Percentiles rank a stretch among this genome's conserved stretches.
Evolutionary conservation across 73 alveolate genomes (phyloP).

Genomic region (Tetrahymena elliotti): DNA sequence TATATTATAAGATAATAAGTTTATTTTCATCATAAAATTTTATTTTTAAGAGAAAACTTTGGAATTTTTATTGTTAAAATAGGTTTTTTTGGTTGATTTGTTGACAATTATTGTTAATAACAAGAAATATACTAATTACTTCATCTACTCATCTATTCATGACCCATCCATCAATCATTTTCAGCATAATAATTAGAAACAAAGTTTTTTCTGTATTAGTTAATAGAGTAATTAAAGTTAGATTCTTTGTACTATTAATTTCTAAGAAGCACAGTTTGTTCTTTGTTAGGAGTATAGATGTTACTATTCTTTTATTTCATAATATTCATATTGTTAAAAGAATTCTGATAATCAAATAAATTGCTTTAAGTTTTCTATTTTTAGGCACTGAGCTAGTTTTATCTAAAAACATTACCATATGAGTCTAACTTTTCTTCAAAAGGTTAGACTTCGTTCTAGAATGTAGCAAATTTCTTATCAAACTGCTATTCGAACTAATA

Average conservation of each 20-base stretch:
- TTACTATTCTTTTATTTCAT: not conserved
- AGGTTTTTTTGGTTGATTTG: not conserved
- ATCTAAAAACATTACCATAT: not conserved
- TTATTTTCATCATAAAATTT: not conserved
- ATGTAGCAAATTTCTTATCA: not conserved
- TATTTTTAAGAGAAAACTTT: not conserved
- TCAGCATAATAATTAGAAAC: not conserved
- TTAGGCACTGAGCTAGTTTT: not conserved
- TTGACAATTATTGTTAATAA: too few relatives aligned
- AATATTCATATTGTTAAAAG: not conserved
- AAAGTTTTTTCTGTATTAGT: not conserved
- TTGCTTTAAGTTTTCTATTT: not conserved
- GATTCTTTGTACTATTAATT: not conserved
- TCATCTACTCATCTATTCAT: too few relatives aligned
- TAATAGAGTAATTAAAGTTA: not conserved
- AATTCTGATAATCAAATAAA: not conserved
- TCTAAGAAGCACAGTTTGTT: not conserved
- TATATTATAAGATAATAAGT: not conserved
- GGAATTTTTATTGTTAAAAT: not conserved
- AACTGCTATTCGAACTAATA: not conserved
- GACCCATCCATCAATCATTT: not conserved
- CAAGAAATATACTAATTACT: too few relatives aligned
- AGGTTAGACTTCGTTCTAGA: not conserved
- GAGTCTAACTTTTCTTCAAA: not conserved
- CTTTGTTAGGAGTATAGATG: not conserved